Conservation (phyloP, 345 rosid genomes). For the Syzygium jambos region DNA sequence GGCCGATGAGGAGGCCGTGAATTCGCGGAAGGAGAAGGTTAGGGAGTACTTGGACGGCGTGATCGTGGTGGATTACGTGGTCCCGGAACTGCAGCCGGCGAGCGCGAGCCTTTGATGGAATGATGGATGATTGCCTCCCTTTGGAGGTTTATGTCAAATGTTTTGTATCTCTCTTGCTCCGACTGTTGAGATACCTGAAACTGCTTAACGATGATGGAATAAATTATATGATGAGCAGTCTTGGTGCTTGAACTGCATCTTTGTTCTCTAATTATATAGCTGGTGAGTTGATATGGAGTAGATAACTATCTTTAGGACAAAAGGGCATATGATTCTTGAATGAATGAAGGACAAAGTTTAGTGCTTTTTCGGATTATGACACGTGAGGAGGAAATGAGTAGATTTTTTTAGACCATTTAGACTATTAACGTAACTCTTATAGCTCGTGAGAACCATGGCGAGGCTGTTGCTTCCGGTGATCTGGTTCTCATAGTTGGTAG, state of each 20-base stretch:
- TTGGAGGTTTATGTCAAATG: background rate
- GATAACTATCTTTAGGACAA: background rate
- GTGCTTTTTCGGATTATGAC: background rate
- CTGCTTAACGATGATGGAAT: background rate
- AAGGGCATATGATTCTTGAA: background rate
- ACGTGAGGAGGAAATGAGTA: background rate
- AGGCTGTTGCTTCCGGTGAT: background rate
- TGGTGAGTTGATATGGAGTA: background rate
- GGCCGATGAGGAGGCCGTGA: conserved; percentile 27
- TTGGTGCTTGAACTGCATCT: background rate
- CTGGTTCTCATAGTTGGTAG: background rate
- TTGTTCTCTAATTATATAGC: background rate
- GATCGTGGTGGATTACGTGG: conserved; percentile 49
- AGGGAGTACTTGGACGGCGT: conserved; percentile 46
- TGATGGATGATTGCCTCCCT: background rate
- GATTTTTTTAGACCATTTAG: background rate
- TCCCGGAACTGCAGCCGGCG: conserved; percentile 11
- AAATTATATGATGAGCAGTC: background rate
- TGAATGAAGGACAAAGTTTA: background rate
- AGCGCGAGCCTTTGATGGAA: background rate
- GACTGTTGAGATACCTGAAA: background rate
- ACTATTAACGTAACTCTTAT: background rate
- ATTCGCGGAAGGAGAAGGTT: conserved; percentile 42
- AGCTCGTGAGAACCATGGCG: background rate
- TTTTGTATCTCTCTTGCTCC: background rate